phyloP scores from a whole-genome alignment of 2,329 filamentous ascomycete genomes.

The Diaporthe longicolla region DNA sequence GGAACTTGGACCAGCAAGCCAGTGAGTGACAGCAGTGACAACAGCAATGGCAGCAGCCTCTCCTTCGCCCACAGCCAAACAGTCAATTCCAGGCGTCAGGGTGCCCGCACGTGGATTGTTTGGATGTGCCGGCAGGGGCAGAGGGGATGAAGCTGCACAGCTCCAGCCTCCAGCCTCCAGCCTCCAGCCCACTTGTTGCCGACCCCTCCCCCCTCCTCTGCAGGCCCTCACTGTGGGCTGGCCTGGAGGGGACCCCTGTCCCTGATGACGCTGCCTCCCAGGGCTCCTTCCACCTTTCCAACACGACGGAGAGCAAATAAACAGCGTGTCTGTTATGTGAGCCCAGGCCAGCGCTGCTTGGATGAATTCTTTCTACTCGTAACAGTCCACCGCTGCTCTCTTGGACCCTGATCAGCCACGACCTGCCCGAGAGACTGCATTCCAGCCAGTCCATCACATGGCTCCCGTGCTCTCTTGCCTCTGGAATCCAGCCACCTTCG shows the following conservation, averaged over 20 bases:
- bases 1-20: not conserved
- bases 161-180: conserved; percentile 13
- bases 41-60: conserved; percentile 2
- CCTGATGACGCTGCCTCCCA: conserved; percentile 19
- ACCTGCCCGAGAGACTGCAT: not conserved
- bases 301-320: not conserved
- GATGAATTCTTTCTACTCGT: not conserved
- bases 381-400: conserved; percentile 3
- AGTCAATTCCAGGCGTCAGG: conserved; percentile 15
- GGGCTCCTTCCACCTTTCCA: conserved; percentile 18
- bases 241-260: conserved; percentile 14
- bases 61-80: not conserved
- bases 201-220: conserved; percentile 1
- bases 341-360: too few relatives aligned
- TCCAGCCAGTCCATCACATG: not conserved
- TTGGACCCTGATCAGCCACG: not conserved
- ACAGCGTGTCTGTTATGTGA: too few relatives aligned
- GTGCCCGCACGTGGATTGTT: conserved; percentile 26
- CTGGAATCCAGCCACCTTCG: conserved; percentile 18
- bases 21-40: not conserved
- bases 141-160: conserved; percentile 12
- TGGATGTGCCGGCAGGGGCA: conserved; percentile 5
- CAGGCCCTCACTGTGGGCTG: not conserved
- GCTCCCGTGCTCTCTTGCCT: not conserved
- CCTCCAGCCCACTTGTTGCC: conserved; percentile 10